Evolutionary conservation across 305 asterid genomes (phyloP).

Genomic region (Caryopteris hybrid): DNA sequence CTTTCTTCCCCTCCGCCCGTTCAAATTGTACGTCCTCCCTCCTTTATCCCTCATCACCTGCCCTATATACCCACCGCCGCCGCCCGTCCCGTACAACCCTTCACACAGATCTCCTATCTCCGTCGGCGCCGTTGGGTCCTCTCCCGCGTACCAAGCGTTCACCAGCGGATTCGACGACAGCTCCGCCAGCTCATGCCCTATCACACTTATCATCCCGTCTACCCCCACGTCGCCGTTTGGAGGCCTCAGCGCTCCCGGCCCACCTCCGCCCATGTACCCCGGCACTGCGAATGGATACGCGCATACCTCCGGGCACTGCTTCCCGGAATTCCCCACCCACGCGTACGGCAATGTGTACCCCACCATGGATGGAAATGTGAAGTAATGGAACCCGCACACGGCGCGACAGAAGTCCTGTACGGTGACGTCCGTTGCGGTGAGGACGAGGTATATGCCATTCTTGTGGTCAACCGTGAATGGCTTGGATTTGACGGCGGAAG

Average conservation of each 20-base stretch:
- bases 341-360: slow-evolving; percentile 70
- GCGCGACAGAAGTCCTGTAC: slow-evolving; percentile 89
- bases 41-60: slow-evolving; percentile 44
- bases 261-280: slow-evolving; percentile 59
- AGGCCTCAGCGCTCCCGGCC: slow-evolving; percentile 36
- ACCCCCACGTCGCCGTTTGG: slow-evolving; percentile 61
- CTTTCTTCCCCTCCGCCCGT: slow-evolving; percentile 54
- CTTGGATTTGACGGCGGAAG: slow-evolving; percentile 54
- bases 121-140: slow-evolving; percentile 73
- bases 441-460: slow-evolving; percentile 71
- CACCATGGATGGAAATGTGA: slow-evolving; percentile 76
- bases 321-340: slow-evolving; percentile 72
- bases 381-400: slow-evolving; percentile 90
- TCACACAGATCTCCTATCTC: slow-evolving; percentile 73
- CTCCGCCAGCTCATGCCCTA: slow-evolving; percentile 71
- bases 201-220: slow-evolving; percentile 69
- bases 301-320: slow-evolving; percentile 73
- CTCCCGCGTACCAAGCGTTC: slow-evolving; percentile 79
- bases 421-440: slow-evolving; percentile 73
- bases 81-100: slow-evolving; percentile 61
- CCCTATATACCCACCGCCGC: slow-evolving; percentile 70
- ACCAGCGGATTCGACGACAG: slow-evolving; percentile 61
- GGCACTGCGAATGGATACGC: slow-evolving; percentile 68
- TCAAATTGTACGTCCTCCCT: slow-evolving; percentile 53
- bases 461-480: slow-evolving; percentile 73